These are phyloP conservation scores for Yamadazyma blattariae DNA, from an alignment of 1,139 yeast species.

Conservation along the genomic window DNA sequence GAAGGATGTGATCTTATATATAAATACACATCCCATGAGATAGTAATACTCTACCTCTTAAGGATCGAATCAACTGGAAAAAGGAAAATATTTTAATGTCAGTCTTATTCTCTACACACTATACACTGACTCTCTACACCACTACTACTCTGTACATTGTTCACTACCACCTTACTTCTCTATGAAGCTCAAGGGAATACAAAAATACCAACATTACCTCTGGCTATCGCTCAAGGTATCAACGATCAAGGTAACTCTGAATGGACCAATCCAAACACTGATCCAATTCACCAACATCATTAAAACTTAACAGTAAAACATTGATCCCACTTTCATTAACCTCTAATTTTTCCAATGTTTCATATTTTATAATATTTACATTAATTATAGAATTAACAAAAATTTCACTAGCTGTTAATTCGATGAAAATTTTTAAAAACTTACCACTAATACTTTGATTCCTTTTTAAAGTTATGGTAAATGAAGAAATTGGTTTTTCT, in stretches of 20 bases:
- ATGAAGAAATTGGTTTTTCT: slow-evolving; percentile 31
- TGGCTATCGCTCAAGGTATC: no score
- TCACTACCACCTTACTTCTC: no score
- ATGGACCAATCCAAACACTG: slow-evolving; percentile 68
- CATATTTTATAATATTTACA: slow-evolving; percentile 32
- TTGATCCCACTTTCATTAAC: slow-evolving; percentile 33
- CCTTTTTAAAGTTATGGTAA: slow-evolving; percentile 14
- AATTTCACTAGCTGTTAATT: slow-evolving; percentile 38
- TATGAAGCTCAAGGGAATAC: no score
- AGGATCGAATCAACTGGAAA: not conserved
- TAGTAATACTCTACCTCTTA: not conserved
- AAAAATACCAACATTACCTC: no score
- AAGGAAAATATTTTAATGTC: no score
- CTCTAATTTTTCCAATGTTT: slow-evolving; percentile 25
- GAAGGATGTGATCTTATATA: no score
- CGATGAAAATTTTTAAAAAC: slow-evolving; percentile 26
- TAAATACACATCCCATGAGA: no score
- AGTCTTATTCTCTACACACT: no score
- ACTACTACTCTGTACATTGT: no score
- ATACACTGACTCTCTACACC: no score
- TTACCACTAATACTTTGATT: slow-evolving; percentile 11
- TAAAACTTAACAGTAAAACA: slow-evolving; percentile 47
- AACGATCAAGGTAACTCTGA: slow-evolving; percentile 26
- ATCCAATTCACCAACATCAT: slow-evolving; percentile 59
- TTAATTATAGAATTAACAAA: slow-evolving; percentile 38